A percentile compares a stretch with the other conserved stretches of the same genome.
phyloP scores from a whole-genome alignment of 352 stramenopile species.

The Discostella stelligera region DNA sequence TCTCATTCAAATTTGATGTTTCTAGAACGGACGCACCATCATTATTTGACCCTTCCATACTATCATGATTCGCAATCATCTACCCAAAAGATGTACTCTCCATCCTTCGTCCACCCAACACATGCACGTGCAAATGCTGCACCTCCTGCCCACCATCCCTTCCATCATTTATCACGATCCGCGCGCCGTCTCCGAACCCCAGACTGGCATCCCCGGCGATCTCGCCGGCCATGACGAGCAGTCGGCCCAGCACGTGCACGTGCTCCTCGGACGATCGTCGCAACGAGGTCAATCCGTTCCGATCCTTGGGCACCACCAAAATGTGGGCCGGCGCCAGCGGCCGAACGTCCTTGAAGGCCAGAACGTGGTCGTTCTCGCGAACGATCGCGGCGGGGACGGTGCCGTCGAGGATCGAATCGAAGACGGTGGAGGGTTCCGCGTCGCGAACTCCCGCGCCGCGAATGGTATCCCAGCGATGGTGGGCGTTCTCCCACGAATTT shows the following conservation, averaged over 20 bases:
- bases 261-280: constrained; percentile 81
- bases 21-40: no score
- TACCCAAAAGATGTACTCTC: constrained; percentile 35
- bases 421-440: constrained; percentile 89
- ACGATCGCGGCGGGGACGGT: constrained; percentile 94
- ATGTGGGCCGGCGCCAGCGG: constrained; percentile 94
- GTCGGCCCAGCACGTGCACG: constrained; percentile 87
- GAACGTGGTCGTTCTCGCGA: constrained; percentile 91
- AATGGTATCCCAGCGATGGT: constrained; percentile 77
- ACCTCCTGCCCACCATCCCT: constrained; percentile 86
- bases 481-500: constrained; percentile 72
- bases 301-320: constrained; percentile 95
- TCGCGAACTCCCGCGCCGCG: constrained; percentile 74
- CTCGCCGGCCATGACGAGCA: constrained; percentile 91
- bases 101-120: constrained; percentile 92
- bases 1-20: no score
- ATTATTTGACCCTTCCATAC: no score
- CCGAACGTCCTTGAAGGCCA: constrained; percentile 98
- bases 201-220: constrained; percentile 89
- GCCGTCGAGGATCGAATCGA: constrained; percentile 96
- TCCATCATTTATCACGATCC: constrained; percentile 98
- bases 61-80: not conserved
- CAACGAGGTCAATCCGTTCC: constrained; percentile 90
- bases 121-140: constrained; percentile 85
- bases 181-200: constrained; percentile 88